A percentile compares a stretch with the other conserved stretches of the same genome.
These are phyloP conservation scores for Tylopilus balloui DNA, from an alignment of 768 basidiomycete species.

Conservation along the genomic window DNA sequence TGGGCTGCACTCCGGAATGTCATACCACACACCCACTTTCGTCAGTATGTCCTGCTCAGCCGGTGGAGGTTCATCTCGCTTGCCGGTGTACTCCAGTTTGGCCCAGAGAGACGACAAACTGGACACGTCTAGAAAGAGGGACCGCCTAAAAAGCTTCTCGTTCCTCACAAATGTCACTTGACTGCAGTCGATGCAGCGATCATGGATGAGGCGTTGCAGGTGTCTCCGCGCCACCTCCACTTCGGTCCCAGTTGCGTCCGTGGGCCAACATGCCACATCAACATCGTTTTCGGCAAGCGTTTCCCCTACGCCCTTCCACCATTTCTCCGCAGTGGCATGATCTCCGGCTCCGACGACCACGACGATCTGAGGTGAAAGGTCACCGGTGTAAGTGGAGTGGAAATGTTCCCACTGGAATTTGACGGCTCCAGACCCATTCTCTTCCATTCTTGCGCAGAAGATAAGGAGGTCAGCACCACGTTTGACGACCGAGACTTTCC, in stretches of 20 bases:
- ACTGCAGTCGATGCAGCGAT: slow-evolving; percentile 21
- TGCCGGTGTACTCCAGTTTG: slow-evolving; percentile 3
- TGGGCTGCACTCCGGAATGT: background rate
- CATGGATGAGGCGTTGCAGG: slow-evolving; percentile 17
- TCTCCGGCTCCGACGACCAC: slow-evolving; percentile 18
- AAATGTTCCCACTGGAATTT: slow-evolving; percentile 28
- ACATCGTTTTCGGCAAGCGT: slow-evolving; percentile 2
- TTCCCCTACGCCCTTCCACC: slow-evolving; percentile 17
- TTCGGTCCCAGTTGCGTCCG: background rate
- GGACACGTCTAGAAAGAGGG: slow-evolving; percentile 13
- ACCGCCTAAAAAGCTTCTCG: slow-evolving; percentile 14
- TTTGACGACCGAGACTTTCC: slow-evolving; percentile 10
- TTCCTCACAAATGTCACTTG: slow-evolving; percentile 4
- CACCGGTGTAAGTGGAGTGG: slow-evolving; percentile 23
- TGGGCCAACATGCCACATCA: slow-evolving; percentile 11
- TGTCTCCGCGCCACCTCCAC: background rate
- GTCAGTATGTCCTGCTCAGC: slow-evolving; percentile 19
- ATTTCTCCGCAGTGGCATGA: slow-evolving; percentile 16
- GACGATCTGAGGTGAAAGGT: slow-evolving; percentile 25
- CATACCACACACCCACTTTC: slow-evolving; percentile 17
- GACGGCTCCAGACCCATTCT: background rate
- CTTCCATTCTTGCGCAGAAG: slow-evolving; percentile 19
- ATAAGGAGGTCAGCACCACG: slow-evolving; percentile 26
- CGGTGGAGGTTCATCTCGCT: background rate
- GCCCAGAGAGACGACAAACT: slow-evolving; percentile 8